Conservation (phyloP, 2,329 filamentous ascomycete species). For the Penicillium sp. region DNA sequence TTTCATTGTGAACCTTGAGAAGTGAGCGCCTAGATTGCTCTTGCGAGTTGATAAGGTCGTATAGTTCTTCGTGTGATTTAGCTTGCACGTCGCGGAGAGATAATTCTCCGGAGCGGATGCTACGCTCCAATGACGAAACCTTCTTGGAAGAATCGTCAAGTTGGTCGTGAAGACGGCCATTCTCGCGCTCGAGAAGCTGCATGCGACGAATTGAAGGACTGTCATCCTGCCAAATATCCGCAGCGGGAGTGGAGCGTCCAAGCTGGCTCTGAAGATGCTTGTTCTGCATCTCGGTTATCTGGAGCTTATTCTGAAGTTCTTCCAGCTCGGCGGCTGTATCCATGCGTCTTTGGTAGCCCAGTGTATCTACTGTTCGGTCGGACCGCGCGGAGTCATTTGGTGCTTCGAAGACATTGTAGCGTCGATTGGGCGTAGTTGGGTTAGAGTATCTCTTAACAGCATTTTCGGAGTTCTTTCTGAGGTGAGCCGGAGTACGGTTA, state of each 20-base stretch:
- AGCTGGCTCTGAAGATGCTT: constrained; percentile 86
- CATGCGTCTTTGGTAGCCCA: constrained; percentile 82
- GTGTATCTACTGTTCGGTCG: constrained; percentile 78
- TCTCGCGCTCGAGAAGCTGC: constrained; percentile 88
- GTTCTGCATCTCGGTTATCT: constrained; percentile 93
- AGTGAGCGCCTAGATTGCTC: constrained; percentile 82
- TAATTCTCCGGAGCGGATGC: constrained; percentile 79
- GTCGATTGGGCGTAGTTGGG: constrained; percentile 72
- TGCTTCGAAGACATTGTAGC: constrained; percentile 63
- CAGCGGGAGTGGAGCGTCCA: constrained; percentile 62
- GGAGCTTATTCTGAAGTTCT: constrained; percentile 88
- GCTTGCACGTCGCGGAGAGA: constrained; percentile 88
- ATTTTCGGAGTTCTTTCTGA: constrained; percentile 59
- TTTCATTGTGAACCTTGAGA: constrained; percentile 79
- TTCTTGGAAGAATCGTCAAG: constrained; percentile 92
- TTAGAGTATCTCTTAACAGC: constrained; percentile 64
- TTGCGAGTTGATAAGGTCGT: constrained; percentile 88
- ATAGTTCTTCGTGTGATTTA: constrained; percentile 89
- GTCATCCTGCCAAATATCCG: constrained; percentile 65
- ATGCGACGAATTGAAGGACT: constrained; percentile 77
- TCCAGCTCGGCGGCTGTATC: constrained; percentile 88
- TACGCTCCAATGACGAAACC: constrained; percentile 82
- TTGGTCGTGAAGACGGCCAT: constrained; percentile 87
- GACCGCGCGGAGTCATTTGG: constrained; percentile 74
- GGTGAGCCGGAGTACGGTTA: constrained; percentile 70